These are phyloP conservation scores for Pseudotsuga menziesii DNA, from an alignment of 75 land plant genomes.

Conservation along the genomic window DNA sequence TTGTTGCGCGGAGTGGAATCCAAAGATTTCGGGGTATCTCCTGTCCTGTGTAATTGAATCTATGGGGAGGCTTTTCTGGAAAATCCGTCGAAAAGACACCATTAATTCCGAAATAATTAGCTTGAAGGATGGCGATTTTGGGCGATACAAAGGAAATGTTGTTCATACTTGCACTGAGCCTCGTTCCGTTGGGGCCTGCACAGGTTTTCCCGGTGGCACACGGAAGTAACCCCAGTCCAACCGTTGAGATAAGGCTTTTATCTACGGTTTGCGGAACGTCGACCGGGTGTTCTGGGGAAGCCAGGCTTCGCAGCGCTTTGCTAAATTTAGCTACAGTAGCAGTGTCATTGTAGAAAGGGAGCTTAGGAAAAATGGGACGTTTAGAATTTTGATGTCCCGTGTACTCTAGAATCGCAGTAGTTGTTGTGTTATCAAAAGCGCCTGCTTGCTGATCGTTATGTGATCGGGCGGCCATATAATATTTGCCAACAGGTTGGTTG, in stretches of 20 bases:
- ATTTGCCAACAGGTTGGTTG: slow-evolving; percentile 18
- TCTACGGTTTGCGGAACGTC: slow-evolving; percentile 36
- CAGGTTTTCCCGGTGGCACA: slow-evolving; percentile 32
- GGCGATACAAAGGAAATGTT: slow-evolving; percentile 45
- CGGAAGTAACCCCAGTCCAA: slow-evolving; percentile 30
- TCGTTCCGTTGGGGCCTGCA: slow-evolving; percentile 26
- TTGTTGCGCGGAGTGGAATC: slow-evolving; percentile 8
- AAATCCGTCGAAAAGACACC: slow-evolving; percentile 26
- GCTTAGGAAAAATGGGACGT: background rate
- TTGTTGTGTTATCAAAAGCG: slow-evolving; percentile 33
- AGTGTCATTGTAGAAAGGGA: slow-evolving; percentile 39
- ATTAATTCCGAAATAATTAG: slow-evolving; percentile 17
- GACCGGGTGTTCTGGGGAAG: slow-evolving; percentile 19
- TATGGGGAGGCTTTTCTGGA: slow-evolving; percentile 12
- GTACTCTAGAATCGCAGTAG: slow-evolving; percentile 24
- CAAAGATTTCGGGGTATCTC: slow-evolving; percentile 12
- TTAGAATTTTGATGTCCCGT: background rate
- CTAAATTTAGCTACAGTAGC: slow-evolving; percentile 11
- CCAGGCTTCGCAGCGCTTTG: slow-evolving; percentile 22
- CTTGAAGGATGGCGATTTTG: slow-evolving; percentile 27
- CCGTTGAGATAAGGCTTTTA: slow-evolving; percentile 33
- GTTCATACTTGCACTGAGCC: slow-evolving; percentile 38
- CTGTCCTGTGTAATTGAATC: slow-evolving; percentile 29
- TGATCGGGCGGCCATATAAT: slow-evolving; percentile 21
- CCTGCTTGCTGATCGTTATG: slow-evolving; percentile 16